These are phyloP conservation scores for Ogataea trehaloabstinens DNA, from an alignment of 805 yeast genomes.

Conservation along the genomic window DNA sequence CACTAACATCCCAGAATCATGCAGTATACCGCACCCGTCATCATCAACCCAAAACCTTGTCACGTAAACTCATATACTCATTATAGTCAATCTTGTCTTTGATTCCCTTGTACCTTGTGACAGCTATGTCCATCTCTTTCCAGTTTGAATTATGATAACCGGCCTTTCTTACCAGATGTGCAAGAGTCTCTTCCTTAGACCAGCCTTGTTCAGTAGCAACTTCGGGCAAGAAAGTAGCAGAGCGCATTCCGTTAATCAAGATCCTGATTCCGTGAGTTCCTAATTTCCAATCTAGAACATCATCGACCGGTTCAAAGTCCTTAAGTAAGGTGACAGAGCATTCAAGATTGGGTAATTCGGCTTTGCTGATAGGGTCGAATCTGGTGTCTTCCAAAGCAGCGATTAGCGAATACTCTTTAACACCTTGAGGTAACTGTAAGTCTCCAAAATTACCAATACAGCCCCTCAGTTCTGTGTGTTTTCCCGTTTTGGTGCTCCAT, in stretches of 20 bases:
- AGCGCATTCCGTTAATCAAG: constrained; percentile 40
- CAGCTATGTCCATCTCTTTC: constrained; percentile 37
- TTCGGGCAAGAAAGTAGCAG: constrained; percentile 87
- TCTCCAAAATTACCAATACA: constrained; percentile 88
- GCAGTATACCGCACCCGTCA: no score
- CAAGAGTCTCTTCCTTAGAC: constrained; percentile 69
- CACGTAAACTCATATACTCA: constrained; percentile 34
- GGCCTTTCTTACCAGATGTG: constrained; percentile 71
- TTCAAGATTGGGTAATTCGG: constrained; percentile 54
- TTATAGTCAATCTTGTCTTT: constrained; percentile 42
- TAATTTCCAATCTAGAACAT: constrained; percentile 70
- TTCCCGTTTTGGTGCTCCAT: constrained; percentile 54
- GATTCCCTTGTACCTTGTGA: constrained; percentile 56
- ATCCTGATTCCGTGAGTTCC: constrained; percentile 83
- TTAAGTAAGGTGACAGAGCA: constrained; percentile 65
- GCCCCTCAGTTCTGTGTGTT: constrained; percentile 59
- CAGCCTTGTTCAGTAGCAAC: constrained; percentile 89
- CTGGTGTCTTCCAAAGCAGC: constrained; percentile 81
- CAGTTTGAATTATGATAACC: constrained; percentile 37
- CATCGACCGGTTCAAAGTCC: constrained; percentile 51
- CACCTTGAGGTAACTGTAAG: constrained; percentile 53
- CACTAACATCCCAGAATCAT: no score
- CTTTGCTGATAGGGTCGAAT: constrained; percentile 57
- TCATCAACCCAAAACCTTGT: constrained; percentile 3
- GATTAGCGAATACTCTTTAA: constrained; percentile 57